phyloP scores from a whole-genome alignment of 108 stramenopile genomes.

The Skeletonema grethae region DNA sequence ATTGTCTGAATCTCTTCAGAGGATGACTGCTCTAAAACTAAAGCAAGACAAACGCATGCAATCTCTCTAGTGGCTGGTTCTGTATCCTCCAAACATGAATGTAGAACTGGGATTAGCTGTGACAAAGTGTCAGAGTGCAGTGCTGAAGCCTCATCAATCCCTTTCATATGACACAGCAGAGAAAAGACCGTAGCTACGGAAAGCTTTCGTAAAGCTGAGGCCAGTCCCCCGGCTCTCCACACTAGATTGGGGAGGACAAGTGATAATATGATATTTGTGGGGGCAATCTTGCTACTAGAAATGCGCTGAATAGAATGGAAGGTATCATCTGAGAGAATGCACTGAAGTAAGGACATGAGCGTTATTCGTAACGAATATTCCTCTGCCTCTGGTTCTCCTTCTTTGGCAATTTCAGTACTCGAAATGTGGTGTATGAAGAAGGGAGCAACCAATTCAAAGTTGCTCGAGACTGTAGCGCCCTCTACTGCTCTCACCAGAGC shows the following conservation, averaged over 20 bases:
- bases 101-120: slow-evolving; percentile 45
- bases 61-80: slow-evolving; percentile 38
- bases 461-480: slow-evolving; percentile 31
- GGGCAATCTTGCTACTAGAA: not conserved
- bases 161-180: slow-evolving; percentile 12
- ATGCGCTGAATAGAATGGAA: slow-evolving; percentile 6
- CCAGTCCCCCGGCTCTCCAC: slow-evolving; percentile 41
- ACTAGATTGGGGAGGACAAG: slow-evolving; percentile 40
- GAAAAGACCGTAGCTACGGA: slow-evolving; percentile 40
- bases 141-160: not conserved
- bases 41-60: slow-evolving; percentile 32
- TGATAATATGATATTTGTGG: slow-evolving; percentile 23
- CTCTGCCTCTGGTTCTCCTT: slow-evolving; percentile 33
- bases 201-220: slow-evolving; percentile 37
- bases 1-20: slow-evolving; percentile 15
- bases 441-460: slow-evolving; percentile 42
- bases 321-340: slow-evolving; percentile 34
- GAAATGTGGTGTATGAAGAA: slow-evolving; percentile 38
- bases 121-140: slow-evolving; percentile 9
- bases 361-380: slow-evolving; percentile 44
- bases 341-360: slow-evolving; percentile 42
- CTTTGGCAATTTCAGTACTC: slow-evolving; percentile 11
- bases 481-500: slow-evolving; percentile 26
- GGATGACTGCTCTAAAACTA: slow-evolving; percentile 24
- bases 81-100: slow-evolving; percentile 40